A percentile compares a stretch with the other conserved stretches of the same genome.
Conservation (phyloP, 2,329 filamentous ascomycete species). For the Aspergillus cejpii region DNA sequence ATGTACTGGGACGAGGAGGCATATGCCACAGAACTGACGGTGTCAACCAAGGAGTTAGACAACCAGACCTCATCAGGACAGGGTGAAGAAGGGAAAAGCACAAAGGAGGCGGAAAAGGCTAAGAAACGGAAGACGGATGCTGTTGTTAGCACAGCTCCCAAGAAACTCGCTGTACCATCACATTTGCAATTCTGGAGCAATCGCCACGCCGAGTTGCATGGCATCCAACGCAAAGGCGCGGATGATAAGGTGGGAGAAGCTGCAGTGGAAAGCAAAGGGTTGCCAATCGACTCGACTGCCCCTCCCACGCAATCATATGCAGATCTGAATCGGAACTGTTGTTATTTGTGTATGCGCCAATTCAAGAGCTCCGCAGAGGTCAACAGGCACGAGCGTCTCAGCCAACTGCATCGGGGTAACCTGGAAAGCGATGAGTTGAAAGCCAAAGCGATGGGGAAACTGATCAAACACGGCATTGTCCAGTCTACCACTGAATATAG, state of each 20-base stretch:
- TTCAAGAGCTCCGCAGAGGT: slow-evolving; percentile 52
- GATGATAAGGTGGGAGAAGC: slow-evolving; percentile 20
- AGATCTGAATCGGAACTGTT: slow-evolving; percentile 52
- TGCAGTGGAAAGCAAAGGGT: slow-evolving; percentile 23
- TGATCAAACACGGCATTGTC: slow-evolving; percentile 39
- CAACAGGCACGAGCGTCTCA: slow-evolving; percentile 54
- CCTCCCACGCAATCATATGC: slow-evolving; percentile 53
- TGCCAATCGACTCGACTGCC: slow-evolving; percentile 19
- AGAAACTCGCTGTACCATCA: slow-evolving; percentile 51
- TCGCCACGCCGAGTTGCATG: slow-evolving; percentile 61
- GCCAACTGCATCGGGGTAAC: slow-evolving; percentile 52
- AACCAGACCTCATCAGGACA: slow-evolving; percentile 15
- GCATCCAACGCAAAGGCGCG: slow-evolving; percentile 36
- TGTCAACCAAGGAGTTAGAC: slow-evolving; percentile 49
- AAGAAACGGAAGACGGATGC: slow-evolving; percentile 46
- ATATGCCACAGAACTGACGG: slow-evolving; percentile 59
- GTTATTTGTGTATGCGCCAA: slow-evolving; percentile 56
- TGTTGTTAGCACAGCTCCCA: slow-evolving; percentile 28
- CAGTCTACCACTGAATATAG: slow-evolving; percentile 40
- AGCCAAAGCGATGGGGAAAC: slow-evolving; percentile 36
- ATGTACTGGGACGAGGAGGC: slow-evolving; percentile 71
- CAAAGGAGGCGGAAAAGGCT: slow-evolving; percentile 39
- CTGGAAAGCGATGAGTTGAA: slow-evolving; percentile 47
- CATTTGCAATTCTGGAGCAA: slow-evolving; percentile 67
- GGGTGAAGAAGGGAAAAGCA: slow-evolving; percentile 22